Conservation (phyloP, 768 basidiomycete genomes). For the Pulveroboletus sp. region DNA sequence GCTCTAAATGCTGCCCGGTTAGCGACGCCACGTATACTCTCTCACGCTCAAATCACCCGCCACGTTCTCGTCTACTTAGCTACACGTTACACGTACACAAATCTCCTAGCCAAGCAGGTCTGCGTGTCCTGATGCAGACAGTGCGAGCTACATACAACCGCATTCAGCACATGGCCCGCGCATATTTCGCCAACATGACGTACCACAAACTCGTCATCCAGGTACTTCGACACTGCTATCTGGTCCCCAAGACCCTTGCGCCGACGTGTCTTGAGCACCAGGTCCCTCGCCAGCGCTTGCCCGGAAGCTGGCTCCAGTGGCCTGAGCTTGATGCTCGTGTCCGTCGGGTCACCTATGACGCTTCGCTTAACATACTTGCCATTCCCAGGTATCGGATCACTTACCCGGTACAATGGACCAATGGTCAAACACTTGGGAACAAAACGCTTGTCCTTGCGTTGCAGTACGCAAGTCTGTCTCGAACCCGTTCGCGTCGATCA, state of each 20-base stretch:
- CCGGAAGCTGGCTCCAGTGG: slow-evolving; percentile 97
- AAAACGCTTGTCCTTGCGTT: slow-evolving; percentile 99
- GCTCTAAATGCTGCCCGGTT: slow-evolving; percentile 36
- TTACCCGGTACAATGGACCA: slow-evolving; percentile 97
- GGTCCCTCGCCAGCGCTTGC: slow-evolving; percentile 89
- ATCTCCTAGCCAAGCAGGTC: slow-evolving; percentile 71
- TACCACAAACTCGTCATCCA: slow-evolving; percentile 96
- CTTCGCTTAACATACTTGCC: neutral
- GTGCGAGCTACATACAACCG: slow-evolving; percentile 61
- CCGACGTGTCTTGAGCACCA: slow-evolving; percentile 94
- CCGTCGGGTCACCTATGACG: slow-evolving; percentile 86
- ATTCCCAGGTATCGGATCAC: slow-evolving; percentile 23
- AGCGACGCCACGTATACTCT: slow-evolving; percentile 45
- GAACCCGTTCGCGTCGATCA: slow-evolving; percentile 98
- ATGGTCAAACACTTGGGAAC: slow-evolving; percentile 95
- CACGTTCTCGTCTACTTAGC: slow-evolving; percentile 3
- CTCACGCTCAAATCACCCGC: slow-evolving; percentile 29
- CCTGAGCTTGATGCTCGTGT: slow-evolving; percentile 93
- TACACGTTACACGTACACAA: slow-evolving; percentile 6
- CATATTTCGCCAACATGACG: slow-evolving; percentile 29
- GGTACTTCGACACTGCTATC: slow-evolving; percentile 95
- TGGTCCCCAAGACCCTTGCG: slow-evolving; percentile 96
- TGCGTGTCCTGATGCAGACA: slow-evolving; percentile 95
- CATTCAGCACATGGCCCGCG: slow-evolving; percentile 7
- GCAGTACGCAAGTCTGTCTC: slow-evolving; percentile 97